phyloP scores from a whole-genome alignment of 148 eudicot species.

The Rhododendron mucronatum region DNA sequence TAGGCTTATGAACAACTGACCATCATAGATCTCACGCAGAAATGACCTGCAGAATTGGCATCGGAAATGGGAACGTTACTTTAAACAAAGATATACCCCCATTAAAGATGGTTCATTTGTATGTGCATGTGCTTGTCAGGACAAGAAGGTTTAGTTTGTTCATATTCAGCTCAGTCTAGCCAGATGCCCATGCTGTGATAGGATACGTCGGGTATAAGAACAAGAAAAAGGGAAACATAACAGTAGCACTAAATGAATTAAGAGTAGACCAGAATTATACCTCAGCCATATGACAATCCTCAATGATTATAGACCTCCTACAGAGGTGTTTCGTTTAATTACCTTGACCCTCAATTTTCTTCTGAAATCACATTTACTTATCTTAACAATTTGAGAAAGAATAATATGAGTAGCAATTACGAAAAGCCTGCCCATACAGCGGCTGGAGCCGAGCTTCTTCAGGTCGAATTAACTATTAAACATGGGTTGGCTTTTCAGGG shows the following conservation, averaged over 20 bases:
- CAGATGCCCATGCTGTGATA: not conserved
- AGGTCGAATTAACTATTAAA: not conserved
- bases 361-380: not conserved
- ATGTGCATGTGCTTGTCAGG: not conserved
- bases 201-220: not conserved
- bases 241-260: not conserved
- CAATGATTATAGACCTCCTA: not conserved
- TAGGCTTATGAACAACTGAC: conserved; percentile 77
- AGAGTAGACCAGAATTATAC: not conserved
- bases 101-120: not conserved
- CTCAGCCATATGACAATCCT: not conserved
- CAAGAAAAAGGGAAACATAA: not conserved
- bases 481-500: not conserved
- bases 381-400: not conserved
- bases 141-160: not conserved
- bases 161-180: not conserved
- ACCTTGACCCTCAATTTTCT: not conserved
- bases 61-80: not conserved
- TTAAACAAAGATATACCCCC: not conserved
- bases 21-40: conserved; percentile 89
- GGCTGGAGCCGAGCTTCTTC: not conserved
- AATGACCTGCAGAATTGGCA: conserved; percentile 54
- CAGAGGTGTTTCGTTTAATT: not conserved
- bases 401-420: not conserved
- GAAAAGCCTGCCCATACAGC: not conserved